Evolutionary conservation across 108 stramenopile genomes (phyloP).

Genomic region (Nannochloropsis oceanica): DNA sequence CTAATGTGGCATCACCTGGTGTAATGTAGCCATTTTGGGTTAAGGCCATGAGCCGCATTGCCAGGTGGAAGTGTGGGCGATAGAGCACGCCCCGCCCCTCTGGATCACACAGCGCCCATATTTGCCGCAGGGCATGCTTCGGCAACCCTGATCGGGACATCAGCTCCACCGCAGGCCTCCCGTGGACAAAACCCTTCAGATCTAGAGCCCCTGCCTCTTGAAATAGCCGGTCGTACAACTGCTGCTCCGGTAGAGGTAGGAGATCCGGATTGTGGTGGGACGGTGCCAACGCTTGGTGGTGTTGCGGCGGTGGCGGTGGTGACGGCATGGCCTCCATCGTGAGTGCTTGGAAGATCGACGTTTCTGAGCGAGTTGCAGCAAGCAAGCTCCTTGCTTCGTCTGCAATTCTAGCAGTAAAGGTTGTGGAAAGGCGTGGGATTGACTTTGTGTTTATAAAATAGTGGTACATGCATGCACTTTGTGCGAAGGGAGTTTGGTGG

Average conservation of each 20-base stretch:
- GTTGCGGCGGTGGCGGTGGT: not conserved
- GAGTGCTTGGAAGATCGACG: too few species aligned
- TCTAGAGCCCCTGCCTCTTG: not conserved
- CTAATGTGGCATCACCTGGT: not conserved
- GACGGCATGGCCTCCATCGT: not conserved
- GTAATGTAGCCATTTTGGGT: not conserved
- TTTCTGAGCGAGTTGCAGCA: too few species aligned
- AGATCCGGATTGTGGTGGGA: not conserved
- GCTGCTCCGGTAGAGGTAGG: not conserved
- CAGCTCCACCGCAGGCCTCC: not conserved
- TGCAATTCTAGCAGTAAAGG: too few species aligned
- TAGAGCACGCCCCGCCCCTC: not conserved
- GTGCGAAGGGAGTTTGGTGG: too few species aligned
- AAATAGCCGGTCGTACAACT: not conserved
- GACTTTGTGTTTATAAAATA: too few species aligned
- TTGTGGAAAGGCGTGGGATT: too few species aligned
- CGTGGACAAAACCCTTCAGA: not conserved
- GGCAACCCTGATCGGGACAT: not conserved
- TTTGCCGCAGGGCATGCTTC: not conserved
- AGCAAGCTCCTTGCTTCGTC: too few species aligned
- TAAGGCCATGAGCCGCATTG: not conserved
- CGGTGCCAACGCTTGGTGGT: not conserved
- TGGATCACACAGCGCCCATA: not conserved
- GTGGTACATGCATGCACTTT: too few species aligned
- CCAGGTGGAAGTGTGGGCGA: not conserved